Base-by-base conservation (phyloP, 805 yeast species). In the Yarrowia sp. region DNA sequence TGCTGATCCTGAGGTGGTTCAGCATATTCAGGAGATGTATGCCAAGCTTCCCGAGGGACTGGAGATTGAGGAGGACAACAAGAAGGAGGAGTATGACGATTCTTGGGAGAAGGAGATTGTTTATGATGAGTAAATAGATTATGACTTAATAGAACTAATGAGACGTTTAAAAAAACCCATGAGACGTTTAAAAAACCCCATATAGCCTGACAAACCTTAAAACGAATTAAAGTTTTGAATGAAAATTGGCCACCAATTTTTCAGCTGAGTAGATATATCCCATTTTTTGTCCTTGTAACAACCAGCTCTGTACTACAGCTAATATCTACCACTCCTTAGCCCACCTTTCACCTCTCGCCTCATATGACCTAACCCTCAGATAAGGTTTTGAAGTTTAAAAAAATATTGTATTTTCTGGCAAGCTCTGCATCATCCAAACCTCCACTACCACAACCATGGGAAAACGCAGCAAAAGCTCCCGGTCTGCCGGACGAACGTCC, bases 1-100 rank as follows among this genome's bases (percentile, higher is more conserved):
- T 9, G 77, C 84, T 14, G 89, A 87, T 64, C 80, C 80, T 7
- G 96, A 89, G 71, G 73, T 91, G 63, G 68, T 74, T 8, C 78
- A 77, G 11, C 89, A 88, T 60, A 82, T 88, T 0, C 72, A 74
- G 31, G 81, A 75, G 10, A 73, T 88, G 67, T 75, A 86, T 65
- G 68, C 74, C 4, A 83, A 81, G 66, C 74, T 89, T 42, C 96
- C 93, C 1, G 92, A 68, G 15, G 80, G 80, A 45, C 73, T 71
- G 42, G 73, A 73, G 58, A 79, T 76, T 6, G 79, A 76, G 44
- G 69, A 62, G 32, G 69, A 67, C 47, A 63, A 67, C 43, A 58
- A 67, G 33, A 67, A 68, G 36, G 80, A 74, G 32, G 81, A 76
- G 13, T 71, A 70, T n/a, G 77, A 72, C 14, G 72, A 71, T 13